Evolutionary conservation across 2,329 filamentous ascomycete genomes (phyloP).

Genomic region (Fusarium sp.): DNA sequence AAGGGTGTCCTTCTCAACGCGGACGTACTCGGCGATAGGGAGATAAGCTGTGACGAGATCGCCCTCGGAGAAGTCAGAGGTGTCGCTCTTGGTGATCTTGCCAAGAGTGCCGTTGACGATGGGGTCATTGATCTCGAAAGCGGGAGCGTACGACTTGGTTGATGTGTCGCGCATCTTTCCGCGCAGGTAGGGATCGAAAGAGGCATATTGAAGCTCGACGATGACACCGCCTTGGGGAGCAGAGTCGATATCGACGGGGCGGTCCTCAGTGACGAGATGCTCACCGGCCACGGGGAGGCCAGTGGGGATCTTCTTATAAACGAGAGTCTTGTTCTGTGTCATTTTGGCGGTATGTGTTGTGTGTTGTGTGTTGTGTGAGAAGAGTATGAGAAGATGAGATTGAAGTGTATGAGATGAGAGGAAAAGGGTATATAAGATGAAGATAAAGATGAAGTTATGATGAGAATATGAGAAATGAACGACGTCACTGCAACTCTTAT

Average conservation of each 20-base stretch:
- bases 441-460: neutral
- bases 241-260: conserved; percentile 71
- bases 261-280: conserved; percentile 74
- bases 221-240: conserved; percentile 73
- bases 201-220: conserved; percentile 76
- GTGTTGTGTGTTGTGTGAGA: neutral
- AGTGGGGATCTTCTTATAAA: conserved; percentile 76
- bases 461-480: neutral
- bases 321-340: conserved; percentile 74
- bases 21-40: conserved; percentile 76
- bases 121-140: conserved; percentile 69
- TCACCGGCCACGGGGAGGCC: conserved; percentile 76
- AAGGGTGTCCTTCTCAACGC: conserved; percentile 57
- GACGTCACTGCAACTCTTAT: conserved; percentile 26
- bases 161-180: conserved; percentile 76
- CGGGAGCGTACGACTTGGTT: conserved; percentile 65
- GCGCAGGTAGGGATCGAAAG: conserved; percentile 87
- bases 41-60: conserved; percentile 70
- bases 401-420: neutral
- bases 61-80: conserved; percentile 69
- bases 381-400: neutral
- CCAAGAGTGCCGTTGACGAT: conserved; percentile 72
- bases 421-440: neutral
- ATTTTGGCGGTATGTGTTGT: conserved; percentile 39
- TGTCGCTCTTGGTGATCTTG: conserved; percentile 77